phyloP scores from a whole-genome alignment of 83 land plant species.

The Picea abies region DNA sequence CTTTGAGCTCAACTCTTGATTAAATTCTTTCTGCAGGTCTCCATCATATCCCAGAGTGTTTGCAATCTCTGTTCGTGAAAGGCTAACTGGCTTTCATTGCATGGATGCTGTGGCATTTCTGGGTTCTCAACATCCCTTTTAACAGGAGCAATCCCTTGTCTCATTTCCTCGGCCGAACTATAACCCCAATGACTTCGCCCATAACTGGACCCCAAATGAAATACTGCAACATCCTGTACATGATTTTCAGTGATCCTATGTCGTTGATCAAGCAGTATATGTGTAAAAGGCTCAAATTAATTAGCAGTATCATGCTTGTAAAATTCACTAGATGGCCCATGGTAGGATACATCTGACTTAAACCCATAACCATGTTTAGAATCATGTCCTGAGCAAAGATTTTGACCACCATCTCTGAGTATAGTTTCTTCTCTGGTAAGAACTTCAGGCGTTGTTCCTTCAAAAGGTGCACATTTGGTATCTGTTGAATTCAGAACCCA shows the following conservation, averaged over 20 bases:
- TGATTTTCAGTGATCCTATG: not conserved
- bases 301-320: not conserved
- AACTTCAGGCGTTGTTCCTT: not conserved
- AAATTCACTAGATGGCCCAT: not conserved
- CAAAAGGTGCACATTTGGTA: not conserved
- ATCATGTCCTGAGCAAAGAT: not conserved
- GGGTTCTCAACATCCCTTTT: slow-evolving; percentile 2
- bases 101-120: not conserved
- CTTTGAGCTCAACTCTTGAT: no score
- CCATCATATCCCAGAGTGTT: no score
- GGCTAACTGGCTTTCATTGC: no score
- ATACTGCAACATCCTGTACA: not conserved
- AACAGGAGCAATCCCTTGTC: not conserved
- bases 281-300: not conserved
- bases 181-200: not conserved
- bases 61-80: no score
- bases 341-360: not conserved
- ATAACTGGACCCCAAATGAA: slow-evolving; percentile 7
- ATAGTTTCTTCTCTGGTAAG: not conserved
- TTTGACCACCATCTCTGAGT: not conserved
- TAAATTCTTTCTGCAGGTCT: no score
- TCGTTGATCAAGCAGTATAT: not conserved
- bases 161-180: not conserved
- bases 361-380: not conserved
- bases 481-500: slow-evolving; percentile 8